Percentiles rank a stretch among this genome's conserved stretches.
These are phyloP conservation scores for Juncus inflexus DNA, from an alignment of 176 grass and related monocot species.

Conservation along the genomic window DNA sequence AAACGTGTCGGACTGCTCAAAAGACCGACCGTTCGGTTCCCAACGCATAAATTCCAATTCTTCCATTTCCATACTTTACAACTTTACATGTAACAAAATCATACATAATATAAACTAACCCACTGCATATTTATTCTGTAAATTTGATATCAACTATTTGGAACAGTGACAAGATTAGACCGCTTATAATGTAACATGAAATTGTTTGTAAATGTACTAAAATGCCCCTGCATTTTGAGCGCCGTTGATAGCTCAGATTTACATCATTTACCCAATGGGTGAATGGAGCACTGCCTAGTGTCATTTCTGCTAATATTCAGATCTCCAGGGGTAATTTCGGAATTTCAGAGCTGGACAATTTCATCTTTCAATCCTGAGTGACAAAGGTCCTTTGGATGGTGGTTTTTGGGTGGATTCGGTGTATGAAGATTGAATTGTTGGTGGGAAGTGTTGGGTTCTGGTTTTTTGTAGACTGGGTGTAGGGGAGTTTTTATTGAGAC, in stretches of 20 bases:
- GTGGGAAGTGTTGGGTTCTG: neutral
- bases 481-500: neutral
- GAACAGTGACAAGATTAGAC: too few species aligned
- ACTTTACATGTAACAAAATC: too few species aligned
- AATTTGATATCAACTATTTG: too few species aligned
- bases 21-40: too few species aligned
- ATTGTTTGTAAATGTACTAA: neutral
- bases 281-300: neutral
- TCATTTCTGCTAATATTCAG: conserved; percentile 18
- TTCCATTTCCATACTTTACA: too few species aligned
- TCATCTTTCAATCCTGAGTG: conserved; percentile 2
- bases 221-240: neutral
- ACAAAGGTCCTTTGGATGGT: conserved; percentile 20
- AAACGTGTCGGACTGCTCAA: too few species aligned
- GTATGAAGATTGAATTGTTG: too few species aligned
- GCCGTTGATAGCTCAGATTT: neutral
- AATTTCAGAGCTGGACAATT: neutral
- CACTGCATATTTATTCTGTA: too few species aligned
- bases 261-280: neutral
- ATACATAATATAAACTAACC: too few species aligned
- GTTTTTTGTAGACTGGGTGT: neutral
- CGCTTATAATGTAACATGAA: neutral
- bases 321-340: conserved; percentile 17
- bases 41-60: too few species aligned
- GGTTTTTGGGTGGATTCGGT: neutral